Evolutionary conservation across 768 basidiomycete species (phyloP).

Genomic region (Xanthoconium purpureum): DNA sequence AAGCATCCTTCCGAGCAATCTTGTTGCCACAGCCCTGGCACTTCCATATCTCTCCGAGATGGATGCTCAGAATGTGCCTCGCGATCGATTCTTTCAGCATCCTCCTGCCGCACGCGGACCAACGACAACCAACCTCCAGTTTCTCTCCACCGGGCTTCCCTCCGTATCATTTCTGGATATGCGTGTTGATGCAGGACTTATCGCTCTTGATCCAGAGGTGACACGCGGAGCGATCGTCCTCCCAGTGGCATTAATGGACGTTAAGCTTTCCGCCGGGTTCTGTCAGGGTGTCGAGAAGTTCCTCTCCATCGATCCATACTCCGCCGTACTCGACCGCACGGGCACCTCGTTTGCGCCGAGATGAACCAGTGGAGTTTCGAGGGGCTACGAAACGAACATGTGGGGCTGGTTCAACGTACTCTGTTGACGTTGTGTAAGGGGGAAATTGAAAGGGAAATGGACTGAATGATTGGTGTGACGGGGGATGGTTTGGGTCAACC

Average conservation of each 20-base stretch:
- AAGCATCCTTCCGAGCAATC: constrained; percentile 6
- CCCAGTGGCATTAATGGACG: constrained; percentile 14
- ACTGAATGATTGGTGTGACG: background rate
- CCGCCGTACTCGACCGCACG: constrained; percentile 6
- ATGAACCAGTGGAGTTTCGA: background rate
- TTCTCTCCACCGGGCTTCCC: constrained; percentile 9
- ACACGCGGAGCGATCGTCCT: constrained; percentile 4
- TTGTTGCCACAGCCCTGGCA: constrained; percentile 15
- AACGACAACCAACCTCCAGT: background rate
- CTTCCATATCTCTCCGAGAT: constrained; percentile 15
- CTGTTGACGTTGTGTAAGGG: background rate
- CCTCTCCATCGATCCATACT: constrained; percentile 12
- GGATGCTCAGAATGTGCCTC: constrained; percentile 12
- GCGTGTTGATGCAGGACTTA: constrained; percentile 12
- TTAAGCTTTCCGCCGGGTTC: background rate
- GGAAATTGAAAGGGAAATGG: too few relatives aligned
- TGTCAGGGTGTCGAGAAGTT: constrained; percentile 2
- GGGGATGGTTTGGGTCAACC: background rate
- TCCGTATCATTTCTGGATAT: constrained; percentile 19
- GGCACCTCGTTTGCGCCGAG: background rate
- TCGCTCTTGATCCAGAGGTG: constrained; percentile 17
- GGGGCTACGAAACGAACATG: background rate
- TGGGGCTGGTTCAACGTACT: too few relatives aligned
- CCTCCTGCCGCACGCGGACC: constrained; percentile 2
- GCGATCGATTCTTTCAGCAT: constrained; percentile 24